These are phyloP conservation scores for Botrytis sinoallii DNA, from an alignment of 2,329 filamentous ascomycete genomes.

Conservation along the genomic window DNA sequence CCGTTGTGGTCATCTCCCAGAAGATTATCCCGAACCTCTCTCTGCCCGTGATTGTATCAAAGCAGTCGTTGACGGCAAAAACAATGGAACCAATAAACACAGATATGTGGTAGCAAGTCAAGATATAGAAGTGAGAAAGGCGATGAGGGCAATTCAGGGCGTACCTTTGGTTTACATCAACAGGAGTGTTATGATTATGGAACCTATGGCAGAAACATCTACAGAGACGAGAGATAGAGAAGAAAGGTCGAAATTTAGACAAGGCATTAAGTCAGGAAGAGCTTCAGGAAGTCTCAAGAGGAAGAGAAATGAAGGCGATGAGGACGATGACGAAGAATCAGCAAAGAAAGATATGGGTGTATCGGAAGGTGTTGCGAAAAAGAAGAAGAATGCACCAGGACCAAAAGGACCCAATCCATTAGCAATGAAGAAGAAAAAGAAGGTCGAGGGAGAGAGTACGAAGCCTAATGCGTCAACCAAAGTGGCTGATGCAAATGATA, in stretches of 20 bases:
- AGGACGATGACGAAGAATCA: conserved; percentile 33
- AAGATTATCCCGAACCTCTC: conserved; percentile 68
- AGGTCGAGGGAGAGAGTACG: conserved; percentile 24
- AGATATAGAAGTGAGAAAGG: conserved; percentile 59
- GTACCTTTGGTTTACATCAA: conserved; percentile 77
- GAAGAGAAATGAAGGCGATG: conserved; percentile 38
- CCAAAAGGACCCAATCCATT: conserved; percentile 70
- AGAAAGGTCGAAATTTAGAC: conserved; percentile 71
- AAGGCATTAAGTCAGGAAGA: conserved; percentile 57
- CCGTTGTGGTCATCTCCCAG: conserved; percentile 73
- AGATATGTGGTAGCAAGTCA: conserved; percentile 77
- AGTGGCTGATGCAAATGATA: conserved; percentile 31
- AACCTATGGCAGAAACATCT: conserved; percentile 70
- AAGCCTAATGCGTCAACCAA: conserved; percentile 30
- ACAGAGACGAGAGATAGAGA: conserved; percentile 61
- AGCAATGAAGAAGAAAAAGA: conserved; percentile 67
- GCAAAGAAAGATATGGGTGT: conserved; percentile 25
- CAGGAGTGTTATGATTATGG: conserved; percentile 74
- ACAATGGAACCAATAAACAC: conserved; percentile 68
- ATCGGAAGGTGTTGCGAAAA: conserved; percentile 38
- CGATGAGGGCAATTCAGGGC: conserved; percentile 64
- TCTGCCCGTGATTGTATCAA: conserved; percentile 66
- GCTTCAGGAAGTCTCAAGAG: conserved; percentile 41
- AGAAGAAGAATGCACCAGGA: conserved; percentile 58
- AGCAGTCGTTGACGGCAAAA: conserved; percentile 76